Conservation (phyloP, 2,329 filamentous ascomycete species). For the Venturia pyrina region DNA sequence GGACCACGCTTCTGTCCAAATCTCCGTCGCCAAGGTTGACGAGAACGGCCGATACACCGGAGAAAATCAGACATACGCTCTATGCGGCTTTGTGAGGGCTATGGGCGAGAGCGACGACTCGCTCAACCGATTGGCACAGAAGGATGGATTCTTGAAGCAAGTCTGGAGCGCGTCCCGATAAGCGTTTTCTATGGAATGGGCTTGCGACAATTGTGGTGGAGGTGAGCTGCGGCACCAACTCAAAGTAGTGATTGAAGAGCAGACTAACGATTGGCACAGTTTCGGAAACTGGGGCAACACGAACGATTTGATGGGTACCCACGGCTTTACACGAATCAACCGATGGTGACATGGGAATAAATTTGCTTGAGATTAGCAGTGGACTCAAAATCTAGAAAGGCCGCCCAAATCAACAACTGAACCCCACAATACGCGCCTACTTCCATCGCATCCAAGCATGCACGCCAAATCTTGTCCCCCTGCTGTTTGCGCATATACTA, state of each 20-base stretch:
- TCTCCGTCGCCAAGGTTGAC: slow-evolving; percentile 95
- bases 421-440: neutral
- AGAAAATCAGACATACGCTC: slow-evolving; percentile 95
- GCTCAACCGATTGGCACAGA: slow-evolving; percentile 90
- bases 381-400: neutral
- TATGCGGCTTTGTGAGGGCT: slow-evolving; percentile 93
- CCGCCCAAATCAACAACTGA: slow-evolving; percentile 1
- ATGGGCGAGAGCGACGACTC: slow-evolving; percentile 98
- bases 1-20: slow-evolving; percentile 97
- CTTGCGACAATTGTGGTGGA: neutral
- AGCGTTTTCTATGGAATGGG: slow-evolving; percentile 8
- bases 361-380: neutral
- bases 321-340: neutral
- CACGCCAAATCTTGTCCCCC: neutral
- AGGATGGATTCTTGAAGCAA: slow-evolving; percentile 91
- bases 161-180: slow-evolving; percentile 75
- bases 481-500: too few relatives aligned
- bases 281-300: neutral
- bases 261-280: slow-evolving; percentile 7
- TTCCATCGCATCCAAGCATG: neutral
- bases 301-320: neutral
- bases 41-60: slow-evolving; percentile 96
- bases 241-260: neutral
- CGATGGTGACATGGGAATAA: neutral
- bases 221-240: neutral